Conservation (phyloP, 2,329 filamentous ascomycete genomes). For the Colletotrichum theobromicola region DNA sequence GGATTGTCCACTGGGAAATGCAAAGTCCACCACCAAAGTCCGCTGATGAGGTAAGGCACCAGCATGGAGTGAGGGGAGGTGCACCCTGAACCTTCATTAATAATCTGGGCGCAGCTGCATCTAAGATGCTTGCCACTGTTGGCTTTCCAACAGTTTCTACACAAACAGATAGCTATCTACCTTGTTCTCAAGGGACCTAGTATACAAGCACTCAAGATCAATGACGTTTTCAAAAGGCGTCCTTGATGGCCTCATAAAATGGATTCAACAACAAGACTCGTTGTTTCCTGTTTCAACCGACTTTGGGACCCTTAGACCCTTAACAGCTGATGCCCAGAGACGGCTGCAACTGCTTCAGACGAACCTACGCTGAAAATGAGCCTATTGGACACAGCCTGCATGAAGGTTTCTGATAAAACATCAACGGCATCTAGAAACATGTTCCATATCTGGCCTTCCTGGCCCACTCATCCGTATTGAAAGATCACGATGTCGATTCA, state of each 20-base stretch:
- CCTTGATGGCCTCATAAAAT: background rate
- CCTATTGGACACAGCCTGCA: background rate
- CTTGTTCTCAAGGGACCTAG: background rate
- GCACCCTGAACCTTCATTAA: background rate
- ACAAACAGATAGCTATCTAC: background rate
- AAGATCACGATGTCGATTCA: background rate
- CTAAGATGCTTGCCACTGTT: background rate
- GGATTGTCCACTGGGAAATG: background rate
- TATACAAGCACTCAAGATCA: background rate
- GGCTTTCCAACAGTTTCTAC: background rate
- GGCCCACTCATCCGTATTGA: background rate
- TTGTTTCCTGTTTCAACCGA: background rate
- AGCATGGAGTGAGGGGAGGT: background rate
- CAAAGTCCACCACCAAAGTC: slow-evolving; percentile 10
- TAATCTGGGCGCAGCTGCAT: background rate
- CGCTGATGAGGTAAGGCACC: background rate
- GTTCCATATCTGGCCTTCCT: background rate
- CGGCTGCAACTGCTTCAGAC: background rate
- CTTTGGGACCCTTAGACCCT: background rate
- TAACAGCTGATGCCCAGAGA: background rate
- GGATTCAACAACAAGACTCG: background rate
- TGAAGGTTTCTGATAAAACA: background rate
- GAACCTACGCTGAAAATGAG: background rate
- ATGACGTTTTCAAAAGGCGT: background rate
- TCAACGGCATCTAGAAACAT: background rate